phyloP scores from a whole-genome alignment of 352 stramenopile species.

The Pythium biforme region DNA sequence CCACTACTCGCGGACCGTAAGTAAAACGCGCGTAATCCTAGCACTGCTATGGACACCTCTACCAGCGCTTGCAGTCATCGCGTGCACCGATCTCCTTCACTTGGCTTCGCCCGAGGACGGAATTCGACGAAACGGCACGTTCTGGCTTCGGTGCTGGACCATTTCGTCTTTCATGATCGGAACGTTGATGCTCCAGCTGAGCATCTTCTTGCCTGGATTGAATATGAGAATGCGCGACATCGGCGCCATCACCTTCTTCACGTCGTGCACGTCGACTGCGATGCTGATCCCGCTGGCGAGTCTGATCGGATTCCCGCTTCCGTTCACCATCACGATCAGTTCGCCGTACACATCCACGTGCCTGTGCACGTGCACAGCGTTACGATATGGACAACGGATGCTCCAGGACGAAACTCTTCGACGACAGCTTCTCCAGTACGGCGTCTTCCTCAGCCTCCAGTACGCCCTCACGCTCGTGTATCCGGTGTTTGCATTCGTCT shows the following conservation, averaged over 20 bases:
- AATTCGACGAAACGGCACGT: slow-evolving; percentile 14
- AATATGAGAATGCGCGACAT: slow-evolving; percentile 20
- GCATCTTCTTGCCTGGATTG: slow-evolving; percentile 29
- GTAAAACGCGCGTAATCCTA: background rate
- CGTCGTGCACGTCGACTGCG: background rate
- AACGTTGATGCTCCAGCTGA: slow-evolving; percentile 22
- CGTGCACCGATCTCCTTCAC: slow-evolving; percentile 21
- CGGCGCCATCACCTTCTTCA: slow-evolving; percentile 6
- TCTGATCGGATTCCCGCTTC: slow-evolving; percentile 34
- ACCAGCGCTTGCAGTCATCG: slow-evolving; percentile 24
- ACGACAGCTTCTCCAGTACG: background rate
- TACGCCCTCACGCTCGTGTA: slow-evolving; percentile 10
- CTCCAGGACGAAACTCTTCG: background rate
- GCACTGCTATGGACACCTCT: slow-evolving; percentile 19
- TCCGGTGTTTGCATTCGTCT: slow-evolving; percentile 10
- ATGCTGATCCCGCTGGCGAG: slow-evolving; percentile 18
- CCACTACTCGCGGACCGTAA: background rate
- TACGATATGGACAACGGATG: slow-evolving; percentile 11
- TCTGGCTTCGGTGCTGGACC: slow-evolving; percentile 21
- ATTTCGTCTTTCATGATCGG: slow-evolving; percentile 28
- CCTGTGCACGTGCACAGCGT: slow-evolving; percentile 7
- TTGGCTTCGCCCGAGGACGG: slow-evolving; percentile 17
- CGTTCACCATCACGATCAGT: slow-evolving; percentile 34
- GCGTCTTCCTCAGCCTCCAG: background rate
- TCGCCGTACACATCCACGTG: slow-evolving; percentile 1